phyloP scores from a whole-genome alignment of 129 eudicot genomes.

The Helianthus annuus region HanXRQr2.0-SUNRISE NC_035445.2:131989921-131990420 shows the following conservation, averaged over 20 bases:
- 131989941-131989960: slow-evolving; percentile 24
- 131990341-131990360: no score
- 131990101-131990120: no score
- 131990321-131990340: no score
- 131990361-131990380: slow-evolving; percentile 65
- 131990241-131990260: slow-evolving; percentile 33
- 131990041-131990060: slow-evolving; percentile 16
- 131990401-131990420: slow-evolving; percentile 68
- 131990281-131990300: slow-evolving; percentile 78
- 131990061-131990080: not conserved
- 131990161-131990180: not conserved
- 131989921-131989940: slow-evolving; percentile 45
- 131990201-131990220: slow-evolving; percentile 92
- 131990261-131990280: slow-evolving; percentile 81
- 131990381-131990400: slow-evolving; percentile 82
- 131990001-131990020: slow-evolving; percentile 3
- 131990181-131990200: slow-evolving; percentile 39
- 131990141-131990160: no score
- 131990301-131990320: slow-evolving; percentile 60
- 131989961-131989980: slow-evolving; percentile 19
- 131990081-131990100: not conserved
- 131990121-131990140: no score
- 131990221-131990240: slow-evolving; percentile 82
- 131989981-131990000: slow-evolving; percentile 28
- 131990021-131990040: not conserved